Base-by-base conservation (phyloP, 768 basidiomycete genomes). In the Ramaria sp. region DNA sequence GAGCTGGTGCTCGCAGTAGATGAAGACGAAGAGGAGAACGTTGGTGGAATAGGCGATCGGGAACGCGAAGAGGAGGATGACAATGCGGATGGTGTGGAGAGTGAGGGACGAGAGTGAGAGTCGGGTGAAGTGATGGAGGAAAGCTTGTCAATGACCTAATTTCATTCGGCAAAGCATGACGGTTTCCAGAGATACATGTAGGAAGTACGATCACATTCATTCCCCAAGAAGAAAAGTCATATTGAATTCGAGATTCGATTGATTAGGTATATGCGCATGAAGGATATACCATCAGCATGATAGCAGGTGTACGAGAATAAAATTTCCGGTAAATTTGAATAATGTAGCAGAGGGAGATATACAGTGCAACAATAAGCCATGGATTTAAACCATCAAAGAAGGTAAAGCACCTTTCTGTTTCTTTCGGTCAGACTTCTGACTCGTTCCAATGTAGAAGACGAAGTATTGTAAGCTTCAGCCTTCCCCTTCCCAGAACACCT, bases 101-200 rank as follows among this genome's bases (percentile, higher is more conserved):
- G 73, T 65, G 60, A 65, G 64, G 57, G 57, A 56, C 42, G 61
- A 56, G 67, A 67, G 28, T 55, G 69, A 73, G 27, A 81, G 66
- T 53, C 81, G 76, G 53, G 73, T 77, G 61, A 57, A 15, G 56
- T 50, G 55, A 74, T 74, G 3, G 74, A 74, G 48, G 80, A 75
- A 30, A 88, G 76, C 67, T 84, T 86, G 65, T 85, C 80, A 48
- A 87, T 67, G 38, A 79, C 81, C 84, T 85, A n/a, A 16, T 8
- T 22, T 41, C 2, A 53, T 55, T 53, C 57, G 58, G 41, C 44
- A 20, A 38, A 22, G 37, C 20, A 34, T 39, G 30, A 37, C 5
- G 57, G 24, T 25, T 13, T 13, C 32, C 20, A 56, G 30, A 51
- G 16, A n/a, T 42, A 25, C 18, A 55, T 27, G 9, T 9, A 34